These are phyloP conservation scores for Alternaria tenuissima DNA, from an alignment of 2,329 filamentous ascomycete genomes.

Conservation along the genomic window DNA sequence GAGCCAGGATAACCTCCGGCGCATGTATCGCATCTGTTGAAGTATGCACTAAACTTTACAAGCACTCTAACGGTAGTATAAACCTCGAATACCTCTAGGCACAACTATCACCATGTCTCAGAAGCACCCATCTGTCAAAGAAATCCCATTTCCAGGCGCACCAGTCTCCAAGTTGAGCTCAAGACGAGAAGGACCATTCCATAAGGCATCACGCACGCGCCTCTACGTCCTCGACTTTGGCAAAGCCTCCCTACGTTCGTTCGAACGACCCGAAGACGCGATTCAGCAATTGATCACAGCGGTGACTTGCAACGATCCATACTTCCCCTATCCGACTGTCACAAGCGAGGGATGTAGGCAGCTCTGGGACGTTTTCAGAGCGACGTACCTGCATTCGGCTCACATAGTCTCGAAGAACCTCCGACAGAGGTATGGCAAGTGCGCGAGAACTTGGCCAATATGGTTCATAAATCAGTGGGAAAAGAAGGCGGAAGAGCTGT, in stretches of 20 bases:
- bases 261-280: too few species aligned
- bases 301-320: too few species aligned
- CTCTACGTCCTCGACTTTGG: too few species aligned
- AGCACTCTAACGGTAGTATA: not conserved
- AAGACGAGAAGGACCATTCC: too few species aligned
- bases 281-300: too few species aligned
- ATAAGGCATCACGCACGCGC: too few species aligned
- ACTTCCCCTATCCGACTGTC: not conserved
- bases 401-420: not conserved
- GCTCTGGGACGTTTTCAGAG: not conserved
- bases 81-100: not conserved
- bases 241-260: too few species aligned
- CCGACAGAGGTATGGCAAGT: not conserved
- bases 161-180: too few species aligned
- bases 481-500: not conserved
- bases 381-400: not conserved
- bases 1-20: not conserved
- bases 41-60: rapidly evolving
- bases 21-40: not conserved
- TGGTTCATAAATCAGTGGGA: not conserved
- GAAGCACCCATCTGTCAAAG: not conserved
- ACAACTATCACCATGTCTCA: not conserved
- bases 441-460: not conserved
- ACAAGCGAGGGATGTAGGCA: not conserved
- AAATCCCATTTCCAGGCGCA: too few species aligned